A percentile compares a stretch with the other conserved stretches of the same genome.
These are phyloP conservation scores for Helotiales sp. DNA, from an alignment of 2,329 filamentous ascomycete species.

Conservation along the genomic window DNA sequence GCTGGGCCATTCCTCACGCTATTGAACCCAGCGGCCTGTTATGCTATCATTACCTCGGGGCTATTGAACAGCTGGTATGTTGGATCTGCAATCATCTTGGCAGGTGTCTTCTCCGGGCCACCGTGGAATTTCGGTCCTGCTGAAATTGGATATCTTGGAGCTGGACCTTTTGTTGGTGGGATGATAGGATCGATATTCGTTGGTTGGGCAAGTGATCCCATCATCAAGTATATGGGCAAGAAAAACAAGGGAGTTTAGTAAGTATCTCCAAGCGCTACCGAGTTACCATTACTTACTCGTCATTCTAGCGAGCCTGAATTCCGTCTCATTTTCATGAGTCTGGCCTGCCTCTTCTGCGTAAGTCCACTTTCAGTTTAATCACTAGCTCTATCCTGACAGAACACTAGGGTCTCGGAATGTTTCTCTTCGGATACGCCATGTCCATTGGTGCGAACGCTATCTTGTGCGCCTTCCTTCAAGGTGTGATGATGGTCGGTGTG, in stretches of 20 bases:
- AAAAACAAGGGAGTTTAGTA: conserved; percentile 17
- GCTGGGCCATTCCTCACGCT: conserved; percentile 17
- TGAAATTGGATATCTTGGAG: conserved; percentile 50
- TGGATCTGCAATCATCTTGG: conserved; percentile 48
- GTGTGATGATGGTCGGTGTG: conserved; percentile 34
- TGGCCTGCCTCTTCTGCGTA: conserved; percentile 41
- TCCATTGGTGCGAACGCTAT: conserved; percentile 30
- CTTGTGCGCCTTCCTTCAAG: conserved; percentile 37
- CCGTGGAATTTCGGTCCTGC: conserved; percentile 51
- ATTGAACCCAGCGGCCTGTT: conserved; percentile 51
- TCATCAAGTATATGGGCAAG: conserved; percentile 35
- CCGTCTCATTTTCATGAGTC: conserved; percentile 48
- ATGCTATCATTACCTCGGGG: conserved; percentile 54
- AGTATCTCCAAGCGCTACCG: no score
- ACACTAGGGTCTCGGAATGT: conserved; percentile 36
- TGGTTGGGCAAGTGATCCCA: conserved; percentile 44
- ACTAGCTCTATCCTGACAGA: neutral
- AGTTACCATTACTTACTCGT: no score
- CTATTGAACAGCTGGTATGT: conserved; percentile 50
- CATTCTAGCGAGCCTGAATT: conserved; percentile 53
- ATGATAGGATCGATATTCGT: conserved; percentile 44
- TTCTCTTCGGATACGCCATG: conserved; percentile 47
- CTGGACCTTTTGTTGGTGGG: conserved; percentile 48
- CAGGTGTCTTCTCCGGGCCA: conserved; percentile 53
- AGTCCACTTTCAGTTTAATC: neutral